Base-by-base conservation (phyloP, 2,329 filamentous ascomycete genomes). In the Rutstroemia sp. region DNA sequence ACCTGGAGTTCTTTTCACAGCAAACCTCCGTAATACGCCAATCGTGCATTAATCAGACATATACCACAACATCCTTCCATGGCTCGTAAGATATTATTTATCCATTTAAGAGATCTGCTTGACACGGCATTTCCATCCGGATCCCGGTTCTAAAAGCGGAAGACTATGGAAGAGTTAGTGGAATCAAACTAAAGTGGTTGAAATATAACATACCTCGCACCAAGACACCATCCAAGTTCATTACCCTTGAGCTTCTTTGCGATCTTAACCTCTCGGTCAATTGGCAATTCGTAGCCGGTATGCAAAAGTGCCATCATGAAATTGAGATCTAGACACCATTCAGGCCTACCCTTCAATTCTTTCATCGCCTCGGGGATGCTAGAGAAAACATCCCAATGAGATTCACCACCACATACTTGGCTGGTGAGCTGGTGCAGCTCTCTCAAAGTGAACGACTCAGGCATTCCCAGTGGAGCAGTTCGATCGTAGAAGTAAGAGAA, bases 401-500 rank as follows among this genome's bases (percentile, higher is more conserved):
- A 68, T 70, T 87, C 82, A 34, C 92, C 92, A 57, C 82, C 81
- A 72, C 94, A 99, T 10, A 99, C 95, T 42, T 86, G 87, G 62
- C 84, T 78, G 0, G 94, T 84, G 17, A 97, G 81, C 59, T 95
- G 88, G 67, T 92, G 87, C 68, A 99, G 80, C 76, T 99, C 94
- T 50, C 86, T 82, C 37, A 99, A 77, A 0, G 92, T 96, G 73
- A 97, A 99, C 5, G 88, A 92, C 64, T 96, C 91, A n/a, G 95
- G 94, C 91, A 99, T 97, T 63, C 95, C 95, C 10, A 99, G 83
- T 4, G 91, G 89, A 71, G 89, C 82, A 23, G 89, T 95, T 67
- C 95, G 92, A 77, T 99, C 94, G 75, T 88, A 96, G 75, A 99
- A 99, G 80, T 95, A 99, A 30, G 89, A 95, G 74, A 99, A 92